phyloP scores from a whole-genome alignment of 2,329 filamentous ascomycete genomes.

The Fusarium papillatum region DNA sequence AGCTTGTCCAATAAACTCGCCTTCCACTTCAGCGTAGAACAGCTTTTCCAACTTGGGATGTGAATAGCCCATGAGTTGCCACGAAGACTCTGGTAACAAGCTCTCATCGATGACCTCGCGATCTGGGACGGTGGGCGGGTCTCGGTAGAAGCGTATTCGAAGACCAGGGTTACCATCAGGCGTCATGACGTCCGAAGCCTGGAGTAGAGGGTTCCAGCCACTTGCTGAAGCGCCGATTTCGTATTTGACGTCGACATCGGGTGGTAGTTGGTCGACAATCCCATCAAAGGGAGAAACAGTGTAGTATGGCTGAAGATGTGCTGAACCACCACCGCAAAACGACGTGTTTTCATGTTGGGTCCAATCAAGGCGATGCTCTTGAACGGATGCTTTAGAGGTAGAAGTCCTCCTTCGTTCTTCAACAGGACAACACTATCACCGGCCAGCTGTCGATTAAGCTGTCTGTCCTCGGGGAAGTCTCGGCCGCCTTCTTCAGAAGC shows the following conservation, averaged over 20 bases:
- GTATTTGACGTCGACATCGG: neutral
- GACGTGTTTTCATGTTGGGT: slow-evolving; percentile 60
- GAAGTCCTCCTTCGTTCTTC: slow-evolving; percentile 70
- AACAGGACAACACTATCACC: slow-evolving; percentile 69
- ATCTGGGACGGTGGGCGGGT: neutral
- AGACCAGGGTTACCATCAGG: neutral
- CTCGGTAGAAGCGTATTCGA: slow-evolving; percentile 13
- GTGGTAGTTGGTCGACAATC: slow-evolving; percentile 29
- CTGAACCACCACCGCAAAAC: slow-evolving; percentile 49
- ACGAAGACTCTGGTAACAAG: slow-evolving; percentile 29
- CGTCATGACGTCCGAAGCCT: neutral
- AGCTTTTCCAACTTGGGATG: slow-evolving; percentile 29
- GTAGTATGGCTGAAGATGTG: slow-evolving; percentile 48
- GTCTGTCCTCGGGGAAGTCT: neutral
- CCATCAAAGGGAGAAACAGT: slow-evolving; percentile 46
- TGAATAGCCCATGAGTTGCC: slow-evolving; percentile 41
- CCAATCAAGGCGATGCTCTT: slow-evolving; percentile 66
- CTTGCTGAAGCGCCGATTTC: slow-evolving; percentile 11
- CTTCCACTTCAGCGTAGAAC: slow-evolving; percentile 40
- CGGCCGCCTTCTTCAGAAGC: neutral
- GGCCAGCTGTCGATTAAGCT: neutral
- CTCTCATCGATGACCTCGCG: slow-evolving; percentile 33
- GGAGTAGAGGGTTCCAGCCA: neutral
- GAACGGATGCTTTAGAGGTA: slow-evolving; percentile 60
- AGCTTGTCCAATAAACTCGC: slow-evolving; percentile 29